These are phyloP conservation scores for Venturia pyrina DNA, from an alignment of 2,329 filamentous ascomycete species.

Conservation along the genomic window DNA sequence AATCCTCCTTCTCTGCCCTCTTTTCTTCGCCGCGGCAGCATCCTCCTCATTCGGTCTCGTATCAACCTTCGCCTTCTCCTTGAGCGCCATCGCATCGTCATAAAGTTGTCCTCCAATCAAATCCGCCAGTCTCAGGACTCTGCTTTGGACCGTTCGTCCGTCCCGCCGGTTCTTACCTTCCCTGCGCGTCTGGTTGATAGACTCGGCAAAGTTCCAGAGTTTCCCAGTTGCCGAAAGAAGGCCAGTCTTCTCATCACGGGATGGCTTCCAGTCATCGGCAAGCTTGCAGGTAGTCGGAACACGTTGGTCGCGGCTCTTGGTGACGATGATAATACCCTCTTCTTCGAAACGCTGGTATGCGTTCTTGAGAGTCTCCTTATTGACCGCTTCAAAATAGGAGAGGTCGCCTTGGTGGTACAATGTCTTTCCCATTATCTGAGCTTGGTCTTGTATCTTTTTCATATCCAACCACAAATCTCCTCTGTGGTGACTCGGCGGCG, in stretches of 20 bases:
- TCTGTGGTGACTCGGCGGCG: constrained; percentile 53
- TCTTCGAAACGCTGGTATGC: constrained; percentile 81
- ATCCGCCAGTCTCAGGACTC: constrained; percentile 72
- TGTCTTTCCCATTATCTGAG: constrained; percentile 85
- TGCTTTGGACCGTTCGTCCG: constrained; percentile 73
- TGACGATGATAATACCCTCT: constrained; percentile 73
- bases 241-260: constrained; percentile 51
- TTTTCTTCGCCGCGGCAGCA: background rate
- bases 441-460: constrained; percentile 67
- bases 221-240: constrained; percentile 59
- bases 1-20: constrained; percentile 11
- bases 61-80: constrained; percentile 9
- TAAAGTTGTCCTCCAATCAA: constrained; percentile 62
- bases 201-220: constrained; percentile 86
- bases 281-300: constrained; percentile 53
- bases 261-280: constrained; percentile 63
- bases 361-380: constrained; percentile 95
- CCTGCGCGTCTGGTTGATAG: constrained; percentile 69
- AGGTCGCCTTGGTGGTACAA: constrained; percentile 96
- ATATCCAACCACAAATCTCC: constrained; percentile 61
- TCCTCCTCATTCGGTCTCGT: constrained; percentile 10
- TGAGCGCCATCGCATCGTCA: constrained; percentile 27
- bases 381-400: constrained; percentile 95
- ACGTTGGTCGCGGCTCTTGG: constrained; percentile 57
- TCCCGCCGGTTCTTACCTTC: constrained; percentile 97